Base-by-base conservation (phyloP, 2,329 filamentous ascomycete genomes). In the Paraconiothyrium sp. region DNA sequence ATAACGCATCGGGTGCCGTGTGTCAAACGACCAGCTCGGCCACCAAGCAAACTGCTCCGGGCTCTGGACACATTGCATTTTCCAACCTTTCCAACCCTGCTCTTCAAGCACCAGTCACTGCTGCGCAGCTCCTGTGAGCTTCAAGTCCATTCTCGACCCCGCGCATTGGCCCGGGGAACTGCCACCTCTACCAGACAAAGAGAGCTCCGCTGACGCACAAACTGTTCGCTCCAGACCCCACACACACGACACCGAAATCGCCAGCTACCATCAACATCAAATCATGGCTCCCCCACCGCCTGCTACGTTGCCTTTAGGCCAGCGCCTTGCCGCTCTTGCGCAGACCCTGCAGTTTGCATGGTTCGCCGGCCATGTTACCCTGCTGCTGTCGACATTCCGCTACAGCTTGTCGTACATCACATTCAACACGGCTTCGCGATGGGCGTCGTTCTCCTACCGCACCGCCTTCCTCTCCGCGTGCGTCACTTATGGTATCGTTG, bases 401-500 rank as follows among this genome's bases (percentile, higher is more conserved):
- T 99, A 98, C 81, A 82, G 85, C 66, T 80, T 98, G 65, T 96
- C 93, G 52, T 97, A 93, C 84, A 81, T 97, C 61, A 90, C 91
- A 74, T 91, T 98, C 85, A 96, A 97, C 85, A 93, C 89, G 79
- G 91, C 91, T 78, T 89, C 89, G 60, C 82, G 87, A 76, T 88
- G 89, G 84, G 94, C 94, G 51, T 85, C 88, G 69, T 89, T 95
- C 79, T 91, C 91, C 60, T 99, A 99, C 84, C 94, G 95, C 73
- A 88, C 90, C 58, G 92, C 94, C 60, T 99, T 99, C 79, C 70
- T 97, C 71, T 90, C 94, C 2, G 95, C 95, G 6, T 93, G 93
- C 51, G 88, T 89, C 54, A 98, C 95, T 11, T 99, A 99, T 80
- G 94, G 95, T 68, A 98, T 99, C 69, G 95, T 99, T 54, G 94